phyloP scores from a whole-genome alignment of 768 basidiomycete species.

The Psilocybe cubensis region DNA sequence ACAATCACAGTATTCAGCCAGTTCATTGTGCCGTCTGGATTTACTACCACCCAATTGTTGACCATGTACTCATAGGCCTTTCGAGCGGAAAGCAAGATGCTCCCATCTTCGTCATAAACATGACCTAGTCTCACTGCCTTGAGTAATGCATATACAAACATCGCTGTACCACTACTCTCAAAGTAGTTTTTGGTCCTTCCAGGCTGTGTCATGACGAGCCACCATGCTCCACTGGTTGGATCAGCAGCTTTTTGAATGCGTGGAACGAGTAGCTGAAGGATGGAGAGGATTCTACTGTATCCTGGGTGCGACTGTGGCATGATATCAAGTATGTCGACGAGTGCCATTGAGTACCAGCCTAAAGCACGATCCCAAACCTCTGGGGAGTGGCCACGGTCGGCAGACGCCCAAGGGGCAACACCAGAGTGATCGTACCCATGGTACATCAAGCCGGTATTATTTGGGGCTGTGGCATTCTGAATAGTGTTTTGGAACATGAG shows the following conservation, averaged over 20 bases:
- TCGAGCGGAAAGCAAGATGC: constrained; percentile 37
- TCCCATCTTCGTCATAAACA: constrained; percentile 40
- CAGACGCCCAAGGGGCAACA: constrained; percentile 44
- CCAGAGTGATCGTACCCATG: constrained; percentile 54
- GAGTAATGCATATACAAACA: constrained; percentile 51
- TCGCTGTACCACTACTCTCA: constrained; percentile 48
- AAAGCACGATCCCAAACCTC: constrained; percentile 54
- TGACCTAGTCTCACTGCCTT: constrained; percentile 48
- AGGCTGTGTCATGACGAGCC: constrained; percentile 54
- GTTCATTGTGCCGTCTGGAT: constrained; percentile 46
- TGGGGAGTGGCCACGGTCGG: constrained; percentile 49
- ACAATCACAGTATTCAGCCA: constrained; percentile 52
- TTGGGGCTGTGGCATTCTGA: constrained; percentile 39
- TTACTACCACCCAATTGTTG: constrained; percentile 41
- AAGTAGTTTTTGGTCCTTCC: constrained; percentile 49
- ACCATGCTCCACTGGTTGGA: constrained; percentile 44
- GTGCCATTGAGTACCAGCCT: constrained; percentile 53
- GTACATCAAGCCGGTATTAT: constrained; percentile 46
- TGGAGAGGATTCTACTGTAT: constrained; percentile 31
- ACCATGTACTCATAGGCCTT: constrained; percentile 47
- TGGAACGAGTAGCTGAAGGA: constrained; percentile 38
- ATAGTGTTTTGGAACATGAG: constrained; percentile 48
- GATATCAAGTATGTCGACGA: constrained; percentile 48
- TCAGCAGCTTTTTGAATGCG: constrained; percentile 42
- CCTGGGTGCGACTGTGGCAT: constrained; percentile 34